Conservation (phyloP, 805 yeast genomes). For the Candida pseudofarinosa region DNA sequence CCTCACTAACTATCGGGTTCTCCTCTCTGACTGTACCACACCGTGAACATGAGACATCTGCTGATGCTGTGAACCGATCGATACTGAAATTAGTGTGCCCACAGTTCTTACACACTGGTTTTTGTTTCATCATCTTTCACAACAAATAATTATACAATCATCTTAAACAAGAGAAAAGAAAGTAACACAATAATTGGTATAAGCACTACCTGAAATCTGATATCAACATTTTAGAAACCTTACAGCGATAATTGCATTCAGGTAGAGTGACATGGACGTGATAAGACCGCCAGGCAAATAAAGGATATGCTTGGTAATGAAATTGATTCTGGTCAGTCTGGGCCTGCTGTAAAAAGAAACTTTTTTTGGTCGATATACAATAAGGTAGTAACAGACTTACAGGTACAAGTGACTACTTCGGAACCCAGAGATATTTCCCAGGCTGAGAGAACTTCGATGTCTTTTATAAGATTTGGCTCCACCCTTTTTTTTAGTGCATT, state of each 20-base stretch:
- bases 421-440: slow-evolving; percentile 55
- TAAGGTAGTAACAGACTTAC: background rate
- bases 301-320: too few species aligned
- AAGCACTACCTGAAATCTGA: too few species aligned
- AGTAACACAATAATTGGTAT: too few species aligned
- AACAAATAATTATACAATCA: background rate
- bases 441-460: slow-evolving; percentile 49
- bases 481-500: slow-evolving; percentile 44
- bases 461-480: slow-evolving; percentile 45
- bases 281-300: too few species aligned
- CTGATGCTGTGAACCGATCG: slow-evolving; percentile 40
- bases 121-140: background rate
- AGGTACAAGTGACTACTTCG: slow-evolving; percentile 27
- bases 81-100: slow-evolving; percentile 19
- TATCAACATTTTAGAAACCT: too few species aligned
- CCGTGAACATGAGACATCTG: slow-evolving; percentile 70
- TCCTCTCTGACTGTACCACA: slow-evolving; percentile 92
- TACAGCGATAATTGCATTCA: too few species aligned
- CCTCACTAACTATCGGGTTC: slow-evolving; percentile 92
- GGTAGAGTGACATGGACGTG: too few species aligned
- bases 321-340: too few species aligned
- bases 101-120: slow-evolving; percentile 18
- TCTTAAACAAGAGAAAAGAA: background rate
- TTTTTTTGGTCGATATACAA: background rate
- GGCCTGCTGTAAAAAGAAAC: too few species aligned